Evolutionary conservation across 352 stramenopile species (phyloP).

Genomic region (Thraustotheca clavata): DNA sequence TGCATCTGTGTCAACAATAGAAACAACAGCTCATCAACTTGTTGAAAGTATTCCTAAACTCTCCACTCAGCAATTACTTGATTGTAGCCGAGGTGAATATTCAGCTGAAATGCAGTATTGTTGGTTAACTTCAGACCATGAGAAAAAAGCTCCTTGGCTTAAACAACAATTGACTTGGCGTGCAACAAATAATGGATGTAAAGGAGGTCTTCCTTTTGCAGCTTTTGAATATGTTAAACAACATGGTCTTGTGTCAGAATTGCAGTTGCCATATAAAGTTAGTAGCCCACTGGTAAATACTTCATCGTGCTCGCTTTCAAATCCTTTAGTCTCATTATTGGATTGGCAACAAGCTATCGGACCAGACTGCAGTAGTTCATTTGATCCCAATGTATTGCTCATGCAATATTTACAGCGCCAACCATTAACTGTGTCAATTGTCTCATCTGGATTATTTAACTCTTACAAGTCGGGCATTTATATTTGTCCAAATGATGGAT

Average conservation of each 20-base stretch:
- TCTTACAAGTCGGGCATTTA: conserved; percentile 75
- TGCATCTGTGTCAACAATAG: conserved; percentile 60
- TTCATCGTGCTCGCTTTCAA: too few species aligned
- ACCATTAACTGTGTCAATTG: conserved; percentile 69
- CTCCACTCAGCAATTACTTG: conserved; percentile 70
- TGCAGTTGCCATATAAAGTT: conserved; percentile 65
- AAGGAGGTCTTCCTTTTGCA: conserved; percentile 65
- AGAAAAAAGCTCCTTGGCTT: conserved; percentile 38
- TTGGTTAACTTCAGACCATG: conserved; percentile 32
- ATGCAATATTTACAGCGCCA: conserved; percentile 58
- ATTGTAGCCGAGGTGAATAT: conserved; percentile 57
- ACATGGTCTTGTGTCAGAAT: conserved; percentile 50
- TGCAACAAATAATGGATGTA: conserved; percentile 56
- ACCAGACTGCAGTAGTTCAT: conserved; percentile 39
- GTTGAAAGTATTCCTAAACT: conserved; percentile 37
- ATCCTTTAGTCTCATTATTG: conserved; percentile 52
- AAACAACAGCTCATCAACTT: conserved; percentile 50
- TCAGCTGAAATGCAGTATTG: conserved; percentile 69
- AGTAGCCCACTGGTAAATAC: too few species aligned
- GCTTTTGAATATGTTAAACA: conserved; percentile 63
- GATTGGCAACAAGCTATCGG: conserved; percentile 60
- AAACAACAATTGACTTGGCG: conserved; percentile 54
- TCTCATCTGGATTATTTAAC: conserved; percentile 65
- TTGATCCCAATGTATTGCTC: conserved; percentile 44
- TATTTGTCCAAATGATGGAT: conserved; percentile 23